phyloP scores from a whole-genome alignment of 177 flowering plant species.

The Vitis hybrid region DNA sequence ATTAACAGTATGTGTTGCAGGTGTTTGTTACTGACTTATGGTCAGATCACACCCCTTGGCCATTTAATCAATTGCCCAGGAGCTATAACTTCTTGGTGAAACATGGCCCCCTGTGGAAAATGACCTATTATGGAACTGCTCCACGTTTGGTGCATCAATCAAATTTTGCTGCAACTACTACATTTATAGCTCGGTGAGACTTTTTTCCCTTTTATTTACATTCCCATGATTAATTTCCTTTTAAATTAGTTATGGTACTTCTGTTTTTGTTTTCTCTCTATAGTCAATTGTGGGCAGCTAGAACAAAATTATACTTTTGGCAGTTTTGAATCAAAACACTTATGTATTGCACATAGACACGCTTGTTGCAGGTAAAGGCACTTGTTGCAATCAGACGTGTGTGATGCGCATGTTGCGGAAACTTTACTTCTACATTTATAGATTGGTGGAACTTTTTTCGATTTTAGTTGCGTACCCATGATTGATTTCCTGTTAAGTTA shows the following conservation, averaged over 20 bases:
- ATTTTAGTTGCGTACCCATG: too few relatives aligned
- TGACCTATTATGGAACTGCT: slow-evolving; percentile 86
- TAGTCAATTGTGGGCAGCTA: not conserved
- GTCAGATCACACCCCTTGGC: slow-evolving; percentile 99
- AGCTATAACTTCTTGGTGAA: slow-evolving; percentile 96
- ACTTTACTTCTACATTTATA: too few relatives aligned
- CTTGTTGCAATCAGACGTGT: too few relatives aligned
- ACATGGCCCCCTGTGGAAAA: slow-evolving; percentile 87
- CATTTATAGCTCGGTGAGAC: slow-evolving; percentile 86
- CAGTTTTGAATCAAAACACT: not conserved
- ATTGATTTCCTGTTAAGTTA: too few relatives aligned
- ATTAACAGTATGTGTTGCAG: slow-evolving; percentile 62
- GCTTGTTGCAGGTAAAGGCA: too few relatives aligned
- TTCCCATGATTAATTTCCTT: not conserved
- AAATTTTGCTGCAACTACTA: slow-evolving; percentile 93
- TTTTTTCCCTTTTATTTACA: not conserved
- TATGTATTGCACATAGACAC: not conserved
- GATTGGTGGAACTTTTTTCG: too few relatives aligned
- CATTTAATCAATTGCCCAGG: slow-evolving; percentile 93
- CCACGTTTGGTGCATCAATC: slow-evolving; percentile 88
- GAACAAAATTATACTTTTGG: too few relatives aligned
- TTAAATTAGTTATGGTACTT: not conserved
- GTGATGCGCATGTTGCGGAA: too few relatives aligned
- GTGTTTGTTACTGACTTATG: slow-evolving; percentile 95
- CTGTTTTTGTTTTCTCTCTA: not conserved